phyloP scores from a whole-genome alignment of 257 asterid species.

The Apocynum venetum region DNA sequence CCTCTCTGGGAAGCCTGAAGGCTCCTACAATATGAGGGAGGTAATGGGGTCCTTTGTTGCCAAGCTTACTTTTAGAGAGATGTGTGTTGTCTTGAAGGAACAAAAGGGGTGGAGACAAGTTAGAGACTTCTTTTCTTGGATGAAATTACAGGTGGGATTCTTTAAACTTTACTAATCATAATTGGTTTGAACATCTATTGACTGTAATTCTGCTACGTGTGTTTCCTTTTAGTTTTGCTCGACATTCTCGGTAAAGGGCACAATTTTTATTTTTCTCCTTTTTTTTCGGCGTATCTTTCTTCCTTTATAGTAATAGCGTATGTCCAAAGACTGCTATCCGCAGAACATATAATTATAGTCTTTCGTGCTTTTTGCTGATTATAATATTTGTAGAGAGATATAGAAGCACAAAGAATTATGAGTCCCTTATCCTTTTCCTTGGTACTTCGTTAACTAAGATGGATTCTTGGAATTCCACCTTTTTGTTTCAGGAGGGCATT shows the following conservation, averaged over 20 bases:
- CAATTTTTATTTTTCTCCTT: background rate
- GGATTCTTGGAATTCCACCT: background rate
- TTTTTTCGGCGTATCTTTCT: background rate
- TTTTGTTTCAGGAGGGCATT: background rate
- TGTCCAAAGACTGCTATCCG: background rate
- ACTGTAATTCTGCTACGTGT: background rate
- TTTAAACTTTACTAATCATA: background rate
- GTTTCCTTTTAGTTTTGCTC: background rate
- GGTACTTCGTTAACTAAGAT: background rate
- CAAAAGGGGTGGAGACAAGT: slow-evolving; percentile 92
- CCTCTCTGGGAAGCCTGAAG: slow-evolving; percentile 52
- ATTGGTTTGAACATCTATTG: background rate
- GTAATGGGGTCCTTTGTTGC: slow-evolving; percentile 82
- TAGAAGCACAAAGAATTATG: background rate
- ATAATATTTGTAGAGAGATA: background rate
- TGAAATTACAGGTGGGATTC: slow-evolving; percentile 80
- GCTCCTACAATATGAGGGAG: slow-evolving; percentile 74
- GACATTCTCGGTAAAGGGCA: background rate
- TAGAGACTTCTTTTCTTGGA: slow-evolving; percentile 84
- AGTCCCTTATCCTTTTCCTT: background rate
- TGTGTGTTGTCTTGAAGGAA: slow-evolving; percentile 93
- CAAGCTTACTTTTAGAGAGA: slow-evolving; percentile 80
- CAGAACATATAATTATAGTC: background rate
- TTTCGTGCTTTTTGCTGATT: background rate
- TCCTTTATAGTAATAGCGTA: background rate